These are phyloP conservation scores for Fonsecaea erecta DNA, from an alignment of 2,329 filamentous ascomycete genomes.

Conservation along the genomic window DNA sequence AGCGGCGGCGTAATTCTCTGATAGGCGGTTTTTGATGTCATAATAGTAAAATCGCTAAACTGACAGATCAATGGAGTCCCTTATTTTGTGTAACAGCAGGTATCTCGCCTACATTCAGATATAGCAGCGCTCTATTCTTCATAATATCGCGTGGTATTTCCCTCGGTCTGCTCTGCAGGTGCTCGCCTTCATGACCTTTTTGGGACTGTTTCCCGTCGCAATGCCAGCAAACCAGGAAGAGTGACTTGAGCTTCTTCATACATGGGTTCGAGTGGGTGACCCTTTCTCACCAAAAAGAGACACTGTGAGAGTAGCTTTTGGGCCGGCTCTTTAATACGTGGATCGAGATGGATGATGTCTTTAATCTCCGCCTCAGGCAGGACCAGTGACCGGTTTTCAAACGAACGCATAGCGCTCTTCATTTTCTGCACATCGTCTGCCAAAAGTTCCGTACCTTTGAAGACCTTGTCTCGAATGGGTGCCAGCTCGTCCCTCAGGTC, in stretches of 20 bases:
- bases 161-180: no score
- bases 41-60: no score
- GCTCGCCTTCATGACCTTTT: no score
- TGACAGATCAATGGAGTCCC: no score
- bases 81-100: no score
- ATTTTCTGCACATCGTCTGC: not conserved
- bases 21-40: no score
- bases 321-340: not conserved
- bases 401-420: not conserved
- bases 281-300: slow-evolving; percentile 12
- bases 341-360: not conserved
- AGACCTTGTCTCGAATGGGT: slow-evolving; percentile 2
- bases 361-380: slow-evolving; percentile 4
- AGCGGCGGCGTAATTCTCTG: not conserved
- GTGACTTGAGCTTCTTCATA: slow-evolving; percentile 18
- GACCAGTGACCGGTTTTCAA: slow-evolving; percentile 12
- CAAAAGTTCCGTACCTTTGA: not conserved
- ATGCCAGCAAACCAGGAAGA: slow-evolving; percentile 7
- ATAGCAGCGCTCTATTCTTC: no score
- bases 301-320: not conserved
- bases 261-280: slow-evolving; percentile 12
- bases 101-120: no score
- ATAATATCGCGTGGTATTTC: no score
- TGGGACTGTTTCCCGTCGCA: not conserved
- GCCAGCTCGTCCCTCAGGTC: slow-evolving; percentile 2